A percentile compares a stretch with the other conserved stretches of the same genome.
These are phyloP conservation scores for Leptographium lundbergii DNA, from an alignment of 2,329 filamentous ascomycete species.

Conservation along the genomic window DNA sequence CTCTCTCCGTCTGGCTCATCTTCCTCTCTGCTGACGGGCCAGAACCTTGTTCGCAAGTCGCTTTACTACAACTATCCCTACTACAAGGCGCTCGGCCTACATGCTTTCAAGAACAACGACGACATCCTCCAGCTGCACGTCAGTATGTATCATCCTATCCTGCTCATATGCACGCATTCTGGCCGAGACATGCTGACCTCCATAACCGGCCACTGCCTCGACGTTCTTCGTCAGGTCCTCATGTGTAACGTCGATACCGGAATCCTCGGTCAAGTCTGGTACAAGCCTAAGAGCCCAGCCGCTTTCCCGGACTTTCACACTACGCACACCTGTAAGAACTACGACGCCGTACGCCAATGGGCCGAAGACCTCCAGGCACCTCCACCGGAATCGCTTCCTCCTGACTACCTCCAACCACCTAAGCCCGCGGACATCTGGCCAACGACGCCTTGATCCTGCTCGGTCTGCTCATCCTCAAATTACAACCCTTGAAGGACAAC, in stretches of 20 bases:
- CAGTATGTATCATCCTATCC: conserved; percentile 27
- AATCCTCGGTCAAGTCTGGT: conserved; percentile 50
- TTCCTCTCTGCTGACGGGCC: neutral
- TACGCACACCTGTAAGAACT: conserved; percentile 36
- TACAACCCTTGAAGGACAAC: too few relatives aligned
- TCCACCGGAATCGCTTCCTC: conserved; percentile 9
- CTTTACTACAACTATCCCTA: conserved; percentile 48
- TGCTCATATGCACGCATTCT: too few relatives aligned
- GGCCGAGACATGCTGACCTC: too few relatives aligned
- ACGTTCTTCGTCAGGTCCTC: conserved; percentile 47
- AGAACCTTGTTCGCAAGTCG: conserved; percentile 46
- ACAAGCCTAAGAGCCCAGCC: conserved; percentile 27
- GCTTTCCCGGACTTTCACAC: conserved; percentile 53
- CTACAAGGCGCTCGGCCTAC: conserved; percentile 35
- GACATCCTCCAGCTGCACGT: conserved; percentile 41
- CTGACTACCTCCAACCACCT: conserved; percentile 13
- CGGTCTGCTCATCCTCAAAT: too few relatives aligned
- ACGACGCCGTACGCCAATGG: conserved; percentile 26
- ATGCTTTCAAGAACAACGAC: conserved; percentile 44
- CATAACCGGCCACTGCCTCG: conserved; percentile 43
- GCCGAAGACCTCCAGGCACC: conserved; percentile 37
- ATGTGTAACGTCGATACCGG: conserved; percentile 51
- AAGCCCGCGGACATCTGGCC: conserved; percentile 8
- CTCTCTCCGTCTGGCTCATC: too few relatives aligned
- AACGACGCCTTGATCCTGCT: conserved; percentile 3